Base-by-base conservation (phyloP, 495 filamentous ascomycete genomes). In the Lasiosphaeria hispida region DNA sequence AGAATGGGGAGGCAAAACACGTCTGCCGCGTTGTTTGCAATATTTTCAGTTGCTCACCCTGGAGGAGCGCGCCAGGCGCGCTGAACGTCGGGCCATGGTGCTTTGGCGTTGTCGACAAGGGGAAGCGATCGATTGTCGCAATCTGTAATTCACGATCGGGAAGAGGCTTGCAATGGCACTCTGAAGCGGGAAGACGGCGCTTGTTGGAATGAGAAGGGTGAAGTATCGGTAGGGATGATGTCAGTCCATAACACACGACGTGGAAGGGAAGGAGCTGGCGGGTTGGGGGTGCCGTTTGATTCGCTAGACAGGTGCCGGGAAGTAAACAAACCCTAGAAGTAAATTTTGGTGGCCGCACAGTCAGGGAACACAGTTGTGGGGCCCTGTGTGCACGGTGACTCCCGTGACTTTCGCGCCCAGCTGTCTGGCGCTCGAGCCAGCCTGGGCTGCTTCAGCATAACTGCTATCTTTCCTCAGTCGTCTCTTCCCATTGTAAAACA, bases 21-120 rank as follows among this genome's bases (percentile, higher is more conserved):
- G 23, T 5, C 23, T 30, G 23, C 23, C 23, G 44, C 53, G 41
- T 15, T 49, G 54, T 42, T 43, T 53, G 17, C 34, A 30, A 23
- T 49, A 42, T 56, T 63, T 63, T 55, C 48, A 35, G 30, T 49
- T 55, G 59, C 70, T 68, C 63, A 79, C 77, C 72, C 72, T 75
- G 43, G 69, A 62, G 59, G 64, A 53, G 62, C 70, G 74, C 48
- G 77, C 77, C 60, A 80, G 61, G 59, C 77, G 77, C 67, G 76
- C 75, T 55, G 77, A 80, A 68, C 77, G 77, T 57, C 75, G 75
- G 23, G 66, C 64, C 75, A 77, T 78, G 45, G 50, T 70, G 23
- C 2, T 30, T 30, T 30, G 23, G 23, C 5, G 23, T 30, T 30
- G 23, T 30, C 23, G 5, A 30, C 23, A 30, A 30, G 23, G 5